Evolutionary conservation across 148 eudicot species (phyloP), one percentile per base, ranked within the genome.

Genomic region (Silene conica): DNA sequence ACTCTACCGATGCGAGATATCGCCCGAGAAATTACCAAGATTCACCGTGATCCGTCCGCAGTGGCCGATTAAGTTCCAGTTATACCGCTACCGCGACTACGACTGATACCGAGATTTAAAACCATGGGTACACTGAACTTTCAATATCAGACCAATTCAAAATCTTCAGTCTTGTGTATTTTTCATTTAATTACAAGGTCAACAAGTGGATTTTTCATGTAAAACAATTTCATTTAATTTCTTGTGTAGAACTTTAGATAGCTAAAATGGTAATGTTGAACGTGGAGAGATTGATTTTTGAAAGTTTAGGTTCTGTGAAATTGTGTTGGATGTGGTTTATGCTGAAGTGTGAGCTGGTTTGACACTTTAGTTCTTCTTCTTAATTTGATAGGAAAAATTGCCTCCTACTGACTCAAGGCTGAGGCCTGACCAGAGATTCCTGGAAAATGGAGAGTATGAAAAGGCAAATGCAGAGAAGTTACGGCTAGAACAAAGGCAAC

Each of bases 351-450:
- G 55, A 50, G 13, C 16, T 50, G 16, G 55, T 50, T 12, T 50
- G 55, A 50, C 55, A 38, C 43, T 38, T 38, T 6, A 6, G 43
- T 38, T 38, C 5, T 50, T 50, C 14, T 13, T 15, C 55, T 50
- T 50, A 50, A 50, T 50, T 19, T 20, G 83, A 41, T 77, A 93
- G 98, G 94, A 89, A 70, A 90, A 88, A 79, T 79, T 93, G 71
- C 98, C 98, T 26, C 98, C 92, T n/a, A 93, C 98, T 26, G 98
- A 93, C 77, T 93, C 98, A 54, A 85, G 98, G 80, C 85, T 93
- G 66, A 89, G 98, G 74, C 98, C 98, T 43, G 98, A 93, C 62
- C 98, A 93, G 68, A 84, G 92, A 77, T 89, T 87, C 83, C 76
- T 93, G 38, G 98, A 91, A 78, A 93, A 91, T 46, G 98, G 98